Evolutionary conservation across 768 basidiomycete genomes (phyloP), one percentile per base, ranked within the genome.

Genomic region (Russula ochroleuca): DNA sequence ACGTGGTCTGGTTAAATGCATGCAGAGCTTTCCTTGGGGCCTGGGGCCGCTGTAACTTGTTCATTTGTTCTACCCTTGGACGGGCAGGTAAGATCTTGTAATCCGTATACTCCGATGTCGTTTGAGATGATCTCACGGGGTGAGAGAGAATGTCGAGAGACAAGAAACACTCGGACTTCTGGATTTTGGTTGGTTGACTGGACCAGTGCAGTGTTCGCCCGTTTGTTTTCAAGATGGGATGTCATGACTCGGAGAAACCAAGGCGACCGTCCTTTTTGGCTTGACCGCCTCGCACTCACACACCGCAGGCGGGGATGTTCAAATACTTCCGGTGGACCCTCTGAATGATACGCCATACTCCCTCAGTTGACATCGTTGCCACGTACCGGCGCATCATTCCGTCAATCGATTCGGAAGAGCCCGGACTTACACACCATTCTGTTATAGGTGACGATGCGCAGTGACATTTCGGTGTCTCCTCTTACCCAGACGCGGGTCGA

Each of bases 381-480:
- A 51, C 53, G 13, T 40, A 28, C 48, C 0, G 25, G 43, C 28
- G 28, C 52, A 33, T 41, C 33, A 21, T 31, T 25, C 54, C 25
- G 2, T 6, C n/a, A 25, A 37, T 37, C 19, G 50, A 54, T 21
- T 56, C 21, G 17, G 58, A 40, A 41, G 31, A 5, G 17, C 5
- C 28, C 19, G 53, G 56, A 8, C 6, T 5, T 19, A 6, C 63
- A 40, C 57, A 59, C 28, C 15, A 25, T 23, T 23, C 10, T n/a
- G 14, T 17, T n/a, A 53, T 50, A n/a, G 62, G 55, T 35, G 57
- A 59, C n/a, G 65, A 66, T 35, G 56, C 63, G 19, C 65, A n/a
- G n/a, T n/a, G n/a, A n/a, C 25, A 28, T 58, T 25, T 66, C 63
- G 8, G 64, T 64, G 63, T 63, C 65, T 5, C 40, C 62, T n/a